Base-by-base conservation (phyloP, 1,284 basidiomycete genomes). In the Pterulicium gracile region DNA sequence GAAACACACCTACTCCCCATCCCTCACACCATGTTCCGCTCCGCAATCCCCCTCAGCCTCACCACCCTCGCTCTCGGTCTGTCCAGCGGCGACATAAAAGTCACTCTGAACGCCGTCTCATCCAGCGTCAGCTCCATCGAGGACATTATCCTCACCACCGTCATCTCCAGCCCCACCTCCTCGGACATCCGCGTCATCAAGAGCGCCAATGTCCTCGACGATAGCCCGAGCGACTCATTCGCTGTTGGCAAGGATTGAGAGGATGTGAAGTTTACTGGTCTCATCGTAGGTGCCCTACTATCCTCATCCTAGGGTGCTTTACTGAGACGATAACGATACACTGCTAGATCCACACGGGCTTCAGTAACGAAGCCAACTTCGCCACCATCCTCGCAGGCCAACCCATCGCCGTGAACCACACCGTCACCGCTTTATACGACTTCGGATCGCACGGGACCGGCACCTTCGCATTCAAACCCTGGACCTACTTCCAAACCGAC, bases 401-500 rank as follows among this genome's bases (percentile, higher is more conserved):
- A 12, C 51, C 53, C 41, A 20, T 52, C 39, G 51, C 53, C 3
- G 47, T 54, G 12, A 52, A 52, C 45, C 53, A 51, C 43, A 52
- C 49, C 36, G 40, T 54, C 18, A 44, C 47, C 14, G 45, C 53
- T 1, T 32, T 54, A n/a, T 54, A 50, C 46, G 51, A 54, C 46
- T 54, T 54, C 43, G 22, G 40, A 32, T 24, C 44, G 18, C 39
- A 15, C 34, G 51, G 50, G 22, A 48, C 50, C 14, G 51, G 51
- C 3, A 48, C 47, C 1, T 54, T 48, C 46, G 43, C 27, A 20
- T 54, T 52, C 45, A 44, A 44, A 2, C 49, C 51, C 23, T 32
- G 43, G 12, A 45, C 51, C 14, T 14, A 36, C 17, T 54, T 54
- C 49, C 51, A 54, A 22, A 50, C 51, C 14, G 50, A 32, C 4